These are phyloP conservation scores for Zasmidium cellare DNA, from an alignment of 2,329 filamentous ascomycete genomes.

Conservation along the genomic window DNA sequence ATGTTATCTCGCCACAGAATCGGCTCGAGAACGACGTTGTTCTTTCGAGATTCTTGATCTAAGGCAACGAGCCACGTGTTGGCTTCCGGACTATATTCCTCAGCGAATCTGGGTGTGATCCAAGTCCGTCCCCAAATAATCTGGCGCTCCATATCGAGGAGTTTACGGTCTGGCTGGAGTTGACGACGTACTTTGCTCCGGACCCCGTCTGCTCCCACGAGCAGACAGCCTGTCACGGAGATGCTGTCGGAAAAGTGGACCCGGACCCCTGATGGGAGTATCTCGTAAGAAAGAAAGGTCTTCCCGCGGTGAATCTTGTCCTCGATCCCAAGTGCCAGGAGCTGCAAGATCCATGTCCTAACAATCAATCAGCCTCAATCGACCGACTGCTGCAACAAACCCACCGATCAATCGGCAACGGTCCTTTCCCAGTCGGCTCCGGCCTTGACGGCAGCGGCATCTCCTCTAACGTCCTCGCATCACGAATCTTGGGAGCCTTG, in stretches of 20 bases:
- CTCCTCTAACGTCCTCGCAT: not conserved
- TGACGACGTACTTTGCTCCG: not conserved
- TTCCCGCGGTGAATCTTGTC: constrained; percentile 3
- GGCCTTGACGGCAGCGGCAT: not conserved
- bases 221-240: constrained; percentile 16
- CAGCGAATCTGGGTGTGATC: not conserved
- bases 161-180: not conserved
- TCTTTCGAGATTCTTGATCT: not conserved
- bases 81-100: not conserved
- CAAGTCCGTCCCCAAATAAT: not conserved
- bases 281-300: constrained; percentile 6
- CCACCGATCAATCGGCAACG: not conserved
- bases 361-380: constrained; percentile 7
- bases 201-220: constrained; percentile 28
- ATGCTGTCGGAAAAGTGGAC: constrained; percentile 18
- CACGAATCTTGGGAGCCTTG: not conserved
- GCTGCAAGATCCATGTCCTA: constrained; percentile 13
- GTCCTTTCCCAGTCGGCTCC: not conserved
- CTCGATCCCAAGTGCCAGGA: not conserved
- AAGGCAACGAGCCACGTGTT: not conserved
- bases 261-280: not conserved
- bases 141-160: not conserved
- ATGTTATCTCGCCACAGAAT: not conserved
- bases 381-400: not conserved
- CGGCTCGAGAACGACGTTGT: not conserved